Evolutionary conservation across 768 basidiomycete genomes (phyloP).

Genomic region (Tricholoma terreum): DNA sequence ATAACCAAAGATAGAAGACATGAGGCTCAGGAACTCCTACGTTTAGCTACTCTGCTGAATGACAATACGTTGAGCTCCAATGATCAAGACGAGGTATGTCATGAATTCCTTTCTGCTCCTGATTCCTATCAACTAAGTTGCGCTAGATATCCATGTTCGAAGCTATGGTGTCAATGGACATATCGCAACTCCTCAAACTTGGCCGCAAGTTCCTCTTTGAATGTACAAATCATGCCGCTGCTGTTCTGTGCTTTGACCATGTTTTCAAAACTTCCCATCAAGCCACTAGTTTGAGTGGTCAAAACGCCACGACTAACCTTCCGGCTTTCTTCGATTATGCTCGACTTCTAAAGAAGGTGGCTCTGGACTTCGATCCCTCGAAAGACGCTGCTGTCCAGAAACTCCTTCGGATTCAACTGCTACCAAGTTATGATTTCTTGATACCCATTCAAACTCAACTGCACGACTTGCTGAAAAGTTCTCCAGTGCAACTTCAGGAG

Average conservation of each 20-base stretch:
- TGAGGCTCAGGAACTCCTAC: slow-evolving; percentile 20
- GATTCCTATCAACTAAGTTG: background rate
- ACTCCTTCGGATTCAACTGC: background rate
- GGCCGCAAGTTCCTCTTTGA: slow-evolving; percentile 24
- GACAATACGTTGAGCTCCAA: slow-evolving; percentile 4
- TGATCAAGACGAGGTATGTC: background rate
- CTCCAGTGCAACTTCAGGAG: too few relatives aligned
- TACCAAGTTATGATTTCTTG: background rate
- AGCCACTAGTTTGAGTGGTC: slow-evolving; percentile 21
- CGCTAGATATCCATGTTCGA: slow-evolving; percentile 12
- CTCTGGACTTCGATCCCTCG: background rate
- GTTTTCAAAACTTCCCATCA: slow-evolving; percentile 29
- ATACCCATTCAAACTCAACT: background rate
- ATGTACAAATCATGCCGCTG: slow-evolving; percentile 26
- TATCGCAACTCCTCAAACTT: slow-evolving; percentile 26
- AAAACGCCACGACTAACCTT: background rate
- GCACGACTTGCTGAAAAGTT: background rate
- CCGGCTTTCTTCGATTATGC: background rate
- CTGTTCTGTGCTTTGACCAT: slow-evolving; percentile 43
- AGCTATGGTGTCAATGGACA: slow-evolving; percentile 14
- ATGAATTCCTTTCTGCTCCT: background rate
- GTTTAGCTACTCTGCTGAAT: slow-evolving; percentile 18
- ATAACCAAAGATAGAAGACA: slow-evolving; percentile 5
- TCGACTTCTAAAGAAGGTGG: background rate
- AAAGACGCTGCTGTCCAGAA: background rate